phyloP scores from a whole-genome alignment of 2,329 filamentous ascomycete species.

The Zymoseptoria brevis region DNA sequence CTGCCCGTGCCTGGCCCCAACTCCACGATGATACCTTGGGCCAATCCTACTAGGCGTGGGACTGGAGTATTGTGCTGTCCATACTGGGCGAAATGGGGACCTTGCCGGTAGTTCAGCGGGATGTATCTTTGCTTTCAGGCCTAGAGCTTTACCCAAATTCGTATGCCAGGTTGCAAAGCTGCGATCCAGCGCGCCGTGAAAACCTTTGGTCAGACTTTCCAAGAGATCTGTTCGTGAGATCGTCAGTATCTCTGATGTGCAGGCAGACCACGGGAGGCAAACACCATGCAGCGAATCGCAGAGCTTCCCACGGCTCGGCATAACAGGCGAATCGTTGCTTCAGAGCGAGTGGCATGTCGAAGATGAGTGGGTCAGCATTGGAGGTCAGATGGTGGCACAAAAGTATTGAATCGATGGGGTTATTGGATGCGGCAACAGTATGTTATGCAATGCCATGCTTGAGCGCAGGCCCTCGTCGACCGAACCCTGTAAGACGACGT shows the following conservation, averaged over 20 bases:
- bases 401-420: neutral
- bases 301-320: neutral
- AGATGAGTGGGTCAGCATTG: neutral
- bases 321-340: neutral
- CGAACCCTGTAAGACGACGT: neutral
- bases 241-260: neutral
- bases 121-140: neutral
- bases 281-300: neutral
- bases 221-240: neutral
- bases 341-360: neutral
- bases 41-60: neutral
- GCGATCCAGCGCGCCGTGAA: neutral
- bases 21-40: constrained; percentile 4
- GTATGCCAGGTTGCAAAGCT: neutral
- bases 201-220: neutral
- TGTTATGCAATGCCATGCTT: neutral
- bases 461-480: neutral
- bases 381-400: neutral
- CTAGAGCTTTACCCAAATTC: neutral
- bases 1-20: constrained; percentile 5
- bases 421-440: neutral
- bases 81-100: constrained; percentile 2
- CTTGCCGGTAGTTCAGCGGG: neutral
- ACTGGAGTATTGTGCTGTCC: constrained; percentile 1
- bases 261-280: neutral